Base-by-base conservation (phyloP, 805 yeast genomes). In the Candida maris region DNA sequence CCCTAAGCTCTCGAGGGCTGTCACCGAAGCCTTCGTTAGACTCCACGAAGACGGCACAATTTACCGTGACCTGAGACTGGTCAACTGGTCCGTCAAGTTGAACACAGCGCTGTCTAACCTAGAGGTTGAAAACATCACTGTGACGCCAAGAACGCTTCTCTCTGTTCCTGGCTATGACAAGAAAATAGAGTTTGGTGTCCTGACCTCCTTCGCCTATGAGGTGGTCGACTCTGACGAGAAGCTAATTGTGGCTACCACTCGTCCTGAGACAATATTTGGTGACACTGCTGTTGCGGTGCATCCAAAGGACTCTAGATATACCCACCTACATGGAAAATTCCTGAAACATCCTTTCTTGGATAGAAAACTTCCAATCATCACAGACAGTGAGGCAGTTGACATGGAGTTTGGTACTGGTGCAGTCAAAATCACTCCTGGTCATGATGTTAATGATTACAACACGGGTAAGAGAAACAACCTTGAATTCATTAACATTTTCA, bases 391-490 rank as follows among this genome's bases (percentile, higher is more conserved):
- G 65, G 93, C 97, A 27, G 98, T 93, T 47, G 98, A 93, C 64
- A 93, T 93, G 97, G 95, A 85, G 63, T 93, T 93, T 52, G 98
- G 98, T 75, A 93, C 98, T 45, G 98, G 98, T 81, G 98, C 98
- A 32, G 98, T 93, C 45, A 93, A 93, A 68, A 93, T 93, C 61
- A 93, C 98, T 10, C 98, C 98, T 42, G 97, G 96, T 29, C 98
- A 93, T 65, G 98, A 93, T 67, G 84, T 80, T 55, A 93, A 93
- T 74, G 98, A 93, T 86, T 88, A 86, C 75, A 75, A 71, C 58
- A 87, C 96, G 37, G 98, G 98, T 70, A 89, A 85, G 70, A 88
- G 98, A 70, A 85, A 87, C 64, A 70, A 77, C 56, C 73, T 93
- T 54, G 96, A 87, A 61, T 77, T 87, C 56, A 75, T 93, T 66